Evolutionary conservation across 2,329 filamentous ascomycete genomes (phyloP).

Genomic region (Furcasterigmium sp.): DNA sequence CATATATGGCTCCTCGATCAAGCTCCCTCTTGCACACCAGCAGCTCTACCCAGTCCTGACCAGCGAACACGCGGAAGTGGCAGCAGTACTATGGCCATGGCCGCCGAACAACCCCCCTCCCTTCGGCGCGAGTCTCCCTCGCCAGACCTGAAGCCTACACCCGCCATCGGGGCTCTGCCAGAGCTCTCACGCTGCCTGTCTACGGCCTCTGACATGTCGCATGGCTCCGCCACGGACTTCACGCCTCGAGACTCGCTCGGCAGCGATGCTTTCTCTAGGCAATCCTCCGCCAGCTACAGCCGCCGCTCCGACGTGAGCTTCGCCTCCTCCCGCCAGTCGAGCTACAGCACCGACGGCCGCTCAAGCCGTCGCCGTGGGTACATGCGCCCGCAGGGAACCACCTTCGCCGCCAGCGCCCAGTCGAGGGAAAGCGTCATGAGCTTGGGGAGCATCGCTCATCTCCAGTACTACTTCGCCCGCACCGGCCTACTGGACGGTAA

Average conservation of each 20-base stretch:
- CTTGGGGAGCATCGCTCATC: constrained; percentile 89
- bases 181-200: constrained; percentile 61
- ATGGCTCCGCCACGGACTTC: constrained; percentile 44
- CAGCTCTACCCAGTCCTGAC: too few relatives aligned
- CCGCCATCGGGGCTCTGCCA: constrained; percentile 54
- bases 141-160: constrained; percentile 56
- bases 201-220: constrained; percentile 53
- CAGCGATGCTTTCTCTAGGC: constrained; percentile 53
- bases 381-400: constrained; percentile 78
- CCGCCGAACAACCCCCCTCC: constrained; percentile 25
- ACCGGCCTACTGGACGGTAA: constrained; percentile 93
- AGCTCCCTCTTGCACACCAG: too few relatives aligned
- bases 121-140: constrained; percentile 57
- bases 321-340: constrained; percentile 39
- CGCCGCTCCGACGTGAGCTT: constrained; percentile 37
- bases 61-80: too few relatives aligned
- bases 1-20: too few relatives aligned
- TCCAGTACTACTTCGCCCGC: constrained; percentile 97
- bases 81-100: constrained; percentile 30
- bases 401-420: constrained; percentile 85
- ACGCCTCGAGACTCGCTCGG: constrained; percentile 49
- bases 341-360: constrained; percentile 33
- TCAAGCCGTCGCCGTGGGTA: constrained; percentile 65
- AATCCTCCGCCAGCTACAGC: constrained; percentile 56
- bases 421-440: constrained; percentile 94